Base-by-base conservation (phyloP, 2,329 filamentous ascomycete species). In the Fusarium globosum region DNA sequence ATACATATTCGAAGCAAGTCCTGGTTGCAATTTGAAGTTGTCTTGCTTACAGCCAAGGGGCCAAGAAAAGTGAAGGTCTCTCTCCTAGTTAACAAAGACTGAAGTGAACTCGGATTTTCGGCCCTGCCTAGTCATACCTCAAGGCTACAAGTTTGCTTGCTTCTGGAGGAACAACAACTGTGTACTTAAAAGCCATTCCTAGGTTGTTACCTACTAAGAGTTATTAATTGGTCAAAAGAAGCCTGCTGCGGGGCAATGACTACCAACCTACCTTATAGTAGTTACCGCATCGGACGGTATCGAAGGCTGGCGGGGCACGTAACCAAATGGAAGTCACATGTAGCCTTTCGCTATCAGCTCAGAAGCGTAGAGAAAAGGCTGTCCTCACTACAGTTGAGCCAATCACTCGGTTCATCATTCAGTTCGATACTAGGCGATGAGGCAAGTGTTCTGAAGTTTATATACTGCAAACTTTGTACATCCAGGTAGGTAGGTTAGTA, bases 241-340 rank as follows among this genome's bases (percentile, higher is more conserved):
- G 58, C 42, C 64, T 46, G 41, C 28, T 71, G 69, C 39, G 69
- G 69, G 69, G 68, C 67, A 62, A 36, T 67, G 46, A 45, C 26
- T 46, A 28, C 30, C 30, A 13, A 13, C 30, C 12, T 33, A 33
- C 30, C 30, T 33, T 33, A 33, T 33, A 33, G 33, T 33, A 33
- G 13, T 14, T 33, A 33, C 10, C 15, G 21, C 16, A 45, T 20
- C 18, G 41, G 23, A 49, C 55, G 16, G 43, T 41, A 38, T 38
- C 6, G 30, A 45, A 62, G 52, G 58, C 49, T 65, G 55, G 69
- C 45, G 69, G 69, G 69, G 69, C 58, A 72, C 48, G n/a, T 48
- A 38, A 56, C 63, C 36, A 52, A 49, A 59, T 68, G 43, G 59
- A 73, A 74, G 59, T 74, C 51, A 51, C 62, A 69, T 56, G 70